phyloP scores from a whole-genome alignment of 495 filamentous ascomycete genomes.

The Trichoderma asperelloides region DNA sequence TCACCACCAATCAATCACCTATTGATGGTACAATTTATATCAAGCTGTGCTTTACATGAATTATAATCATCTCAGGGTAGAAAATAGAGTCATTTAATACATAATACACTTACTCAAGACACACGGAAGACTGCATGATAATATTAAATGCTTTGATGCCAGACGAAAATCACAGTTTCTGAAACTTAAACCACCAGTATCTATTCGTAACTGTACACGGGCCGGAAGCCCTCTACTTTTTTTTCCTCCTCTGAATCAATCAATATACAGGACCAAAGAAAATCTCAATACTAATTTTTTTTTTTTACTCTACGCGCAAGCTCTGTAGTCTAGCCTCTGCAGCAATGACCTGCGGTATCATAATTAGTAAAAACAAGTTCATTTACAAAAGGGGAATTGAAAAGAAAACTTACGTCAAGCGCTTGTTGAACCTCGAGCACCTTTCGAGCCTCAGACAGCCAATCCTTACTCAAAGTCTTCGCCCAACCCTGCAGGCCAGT shows the following conservation, averaged over 20 bases:
- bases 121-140: too few relatives aligned
- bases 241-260: not conserved
- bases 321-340: constrained; percentile 56
- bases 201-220: constrained; percentile 10
- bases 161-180: not conserved
- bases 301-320: constrained; percentile 41
- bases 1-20: too few relatives aligned
- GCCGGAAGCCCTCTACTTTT: constrained; percentile 6
- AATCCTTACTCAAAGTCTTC: constrained; percentile 84
- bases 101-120: too few relatives aligned
- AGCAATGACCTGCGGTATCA: constrained; percentile 41
- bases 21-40: too few relatives aligned
- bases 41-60: too few relatives aligned
- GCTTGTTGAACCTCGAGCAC: constrained; percentile 93
- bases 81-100: too few relatives aligned
- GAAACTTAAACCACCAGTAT: not conserved
- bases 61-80: too few relatives aligned
- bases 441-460: constrained; percentile 78
- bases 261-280: constrained; percentile 11
- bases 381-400: not conserved
- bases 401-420: constrained; percentile 62
- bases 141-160: too few relatives aligned
- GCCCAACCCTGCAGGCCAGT: constrained; percentile 88
- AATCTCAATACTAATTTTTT: not conserved
- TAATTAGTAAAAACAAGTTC: constrained; percentile 1